A percentile compares a stretch with the other conserved stretches of the same genome.
Conservation (phyloP, 768 basidiomycete genomes). For the Russula earlei region DNA sequence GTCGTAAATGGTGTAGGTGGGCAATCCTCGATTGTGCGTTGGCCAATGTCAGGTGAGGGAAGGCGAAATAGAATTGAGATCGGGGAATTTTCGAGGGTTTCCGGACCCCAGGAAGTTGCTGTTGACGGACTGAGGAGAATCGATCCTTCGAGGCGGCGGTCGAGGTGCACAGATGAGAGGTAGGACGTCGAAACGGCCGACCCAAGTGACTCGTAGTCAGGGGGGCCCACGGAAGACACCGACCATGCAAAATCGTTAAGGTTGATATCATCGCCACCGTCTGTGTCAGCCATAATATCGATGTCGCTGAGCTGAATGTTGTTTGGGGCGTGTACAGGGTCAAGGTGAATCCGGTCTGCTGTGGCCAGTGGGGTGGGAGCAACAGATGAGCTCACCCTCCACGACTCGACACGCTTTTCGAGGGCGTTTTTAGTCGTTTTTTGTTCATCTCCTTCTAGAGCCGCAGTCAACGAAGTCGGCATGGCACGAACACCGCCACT, state of each 20-base stretch:
- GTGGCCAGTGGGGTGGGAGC: conserved; percentile 40
- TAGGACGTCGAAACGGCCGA: conserved; percentile 33
- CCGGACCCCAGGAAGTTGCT: conserved; percentile 23
- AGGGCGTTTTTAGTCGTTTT: conserved; percentile 43
- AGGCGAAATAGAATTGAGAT: conserved; percentile 11
- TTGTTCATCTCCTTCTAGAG: conserved; percentile 53
- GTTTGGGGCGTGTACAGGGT: conserved; percentile 44
- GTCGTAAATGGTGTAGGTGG: conserved; percentile 22
- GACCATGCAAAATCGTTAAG: conserved; percentile 65
- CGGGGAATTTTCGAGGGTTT: conserved; percentile 15
- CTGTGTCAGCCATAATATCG: conserved; percentile 19
- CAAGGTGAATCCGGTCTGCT: conserved; percentile 41
- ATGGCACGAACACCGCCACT: conserved; percentile 10
- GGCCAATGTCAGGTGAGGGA: conserved; percentile 26
- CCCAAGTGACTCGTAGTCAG: conserved; percentile 32
- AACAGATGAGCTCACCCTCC: conserved; percentile 51
- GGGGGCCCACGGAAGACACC: conserved; percentile 58
- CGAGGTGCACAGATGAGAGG: conserved; percentile 48
- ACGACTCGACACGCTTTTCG: conserved; percentile 50
- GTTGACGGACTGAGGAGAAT: conserved; percentile 37
- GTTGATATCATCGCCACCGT: conserved; percentile 39
- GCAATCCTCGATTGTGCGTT: conserved; percentile 22
- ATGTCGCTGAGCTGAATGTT: conserved; percentile 27
- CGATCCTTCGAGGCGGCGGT: conserved; percentile 44
- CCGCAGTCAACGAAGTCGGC: conserved; percentile 43